Evolutionary conservation across 1,284 basidiomycete species (phyloP).

Genomic region (Microbotryum scabiosae): DNA sequence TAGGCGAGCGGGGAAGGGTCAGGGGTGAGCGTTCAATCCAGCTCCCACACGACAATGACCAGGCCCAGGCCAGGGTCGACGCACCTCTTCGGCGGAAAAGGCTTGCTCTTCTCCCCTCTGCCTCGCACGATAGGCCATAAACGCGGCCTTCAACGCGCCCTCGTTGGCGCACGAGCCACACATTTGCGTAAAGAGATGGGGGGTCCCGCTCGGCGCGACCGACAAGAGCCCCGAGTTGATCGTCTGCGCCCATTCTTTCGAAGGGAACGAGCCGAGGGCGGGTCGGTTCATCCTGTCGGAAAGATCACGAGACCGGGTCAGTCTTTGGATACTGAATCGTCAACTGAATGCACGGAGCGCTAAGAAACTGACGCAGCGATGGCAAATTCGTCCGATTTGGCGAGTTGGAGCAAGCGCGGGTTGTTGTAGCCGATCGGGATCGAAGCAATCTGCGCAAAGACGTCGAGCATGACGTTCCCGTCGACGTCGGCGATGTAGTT

Average conservation of each 20-base stretch:
- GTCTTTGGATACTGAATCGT: background rate
- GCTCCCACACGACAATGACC: too few relatives aligned
- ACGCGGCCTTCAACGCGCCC: constrained; percentile 51
- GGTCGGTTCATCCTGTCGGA: constrained; percentile 44
- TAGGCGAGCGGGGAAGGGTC: constrained; percentile 22
- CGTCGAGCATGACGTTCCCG: constrained; percentile 48
- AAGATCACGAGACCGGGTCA: background rate
- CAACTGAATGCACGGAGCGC: too few relatives aligned
- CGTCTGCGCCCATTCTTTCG: constrained; percentile 44
- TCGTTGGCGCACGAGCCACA: constrained; percentile 41
- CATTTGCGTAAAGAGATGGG: constrained; percentile 39
- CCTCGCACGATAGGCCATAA: constrained; percentile 44
- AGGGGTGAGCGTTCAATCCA: background rate
- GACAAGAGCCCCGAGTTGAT: constrained; percentile 45
- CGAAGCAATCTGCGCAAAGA: constrained; percentile 48
- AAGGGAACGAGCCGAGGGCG: constrained; percentile 49
- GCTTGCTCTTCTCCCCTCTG: constrained; percentile 37
- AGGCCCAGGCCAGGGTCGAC: constrained; percentile 7
- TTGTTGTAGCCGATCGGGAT: constrained; percentile 48
- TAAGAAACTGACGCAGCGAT: constrained; percentile 34
- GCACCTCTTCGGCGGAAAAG: constrained; percentile 38
- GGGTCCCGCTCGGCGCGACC: constrained; percentile 47
- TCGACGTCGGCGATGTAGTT: constrained; percentile 51
- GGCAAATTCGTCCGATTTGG: constrained; percentile 41
- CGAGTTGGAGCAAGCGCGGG: constrained; percentile 43